These are phyloP conservation scores for Trichoderma lentiforme DNA, from an alignment of 2,329 filamentous ascomycete species.

Conservation along the genomic window DNA sequence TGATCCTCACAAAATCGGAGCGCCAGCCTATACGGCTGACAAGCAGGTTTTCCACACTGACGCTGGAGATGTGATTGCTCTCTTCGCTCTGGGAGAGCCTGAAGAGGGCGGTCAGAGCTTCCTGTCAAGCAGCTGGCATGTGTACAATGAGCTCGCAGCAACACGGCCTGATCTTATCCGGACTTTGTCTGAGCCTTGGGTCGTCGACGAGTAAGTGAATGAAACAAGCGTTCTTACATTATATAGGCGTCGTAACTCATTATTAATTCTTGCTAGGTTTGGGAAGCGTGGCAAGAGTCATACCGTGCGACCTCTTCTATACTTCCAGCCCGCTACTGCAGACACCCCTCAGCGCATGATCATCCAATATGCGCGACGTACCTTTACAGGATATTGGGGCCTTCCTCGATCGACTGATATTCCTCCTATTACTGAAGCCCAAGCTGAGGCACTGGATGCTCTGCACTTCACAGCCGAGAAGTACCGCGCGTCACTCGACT, in stretches of 20 bases:
- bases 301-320: slow-evolving; percentile 47
- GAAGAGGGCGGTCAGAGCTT: slow-evolving; percentile 54
- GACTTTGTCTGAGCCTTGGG: slow-evolving; percentile 52
- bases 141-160: slow-evolving; percentile 61
- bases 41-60: slow-evolving; percentile 64
- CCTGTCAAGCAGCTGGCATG: slow-evolving; percentile 54
- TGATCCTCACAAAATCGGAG: slow-evolving; percentile 44
- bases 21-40: slow-evolving; percentile 57
- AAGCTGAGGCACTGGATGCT: slow-evolving; percentile 51
- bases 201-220: slow-evolving; percentile 38
- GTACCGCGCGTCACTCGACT: slow-evolving; percentile 43
- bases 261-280: slow-evolving; percentile 40
- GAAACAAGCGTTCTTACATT: not conserved
- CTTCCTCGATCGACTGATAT: slow-evolving; percentile 52
- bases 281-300: slow-evolving; percentile 39
- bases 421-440: slow-evolving; percentile 53
- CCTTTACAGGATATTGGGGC: slow-evolving; percentile 55
- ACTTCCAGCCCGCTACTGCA: slow-evolving; percentile 49
- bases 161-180: slow-evolving; percentile 58
- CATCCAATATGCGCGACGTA: slow-evolving; percentile 58
- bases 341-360: slow-evolving; percentile 50
- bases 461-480: slow-evolving; percentile 49
- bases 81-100: slow-evolving; percentile 54
- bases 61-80: slow-evolving; percentile 54
- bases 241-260: not conserved